Evolutionary conservation across 2,329 filamentous ascomycete species (phyloP), one percentile per base, ranked within the genome.

Genomic region (Penicillium olsonii): DNA sequence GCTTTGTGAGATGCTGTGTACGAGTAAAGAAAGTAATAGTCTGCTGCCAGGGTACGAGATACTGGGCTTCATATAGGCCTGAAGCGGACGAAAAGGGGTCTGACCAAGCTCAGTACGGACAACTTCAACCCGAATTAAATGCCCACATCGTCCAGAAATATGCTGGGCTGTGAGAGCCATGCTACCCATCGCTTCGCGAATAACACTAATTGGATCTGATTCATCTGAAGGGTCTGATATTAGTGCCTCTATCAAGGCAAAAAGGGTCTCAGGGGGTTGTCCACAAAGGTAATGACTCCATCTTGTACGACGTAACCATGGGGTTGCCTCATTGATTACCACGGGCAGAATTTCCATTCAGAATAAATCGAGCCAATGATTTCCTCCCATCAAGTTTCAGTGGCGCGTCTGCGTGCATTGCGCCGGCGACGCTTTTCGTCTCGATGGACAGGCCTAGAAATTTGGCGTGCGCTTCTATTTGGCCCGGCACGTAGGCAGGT

Each of bases 361-460:
- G 19, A 17, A 65, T 55, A n/a, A 68, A 68, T 1, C 56, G 26
- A 5, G 64, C 65, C 35, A 79, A 59, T 7, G 68, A 68, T 19
- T 66, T 64, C 49, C 71, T 68, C 0, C 78, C 78, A 38, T 73
- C 66, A 14, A 57, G 52, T 45, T 76, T 74, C 4, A 66, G 59
- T n/a, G 73, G 71, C 1, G 73, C 73, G 45, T 82, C 75, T 4
- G 70, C 78, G 59, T 82, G 79, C 61, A 81, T 63, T 3, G 79
- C 78, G 3, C 74, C 75, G 1, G 61, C 45, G 0, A 82, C 70
- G 24, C 70, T 63, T 42, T 67, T 69, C 19, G 72, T 59, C 37
- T 68, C 49, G 4, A 76, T 66, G 1, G 67, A 53, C 5, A 79
- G 42, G 1, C 60, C 54, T 2, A 73, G 45, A 2, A 66, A 59